Evolutionary conservation across 2,329 filamentous ascomycete genomes (phyloP).

Genomic region (Phyllosticta citrichinensis): DNA sequence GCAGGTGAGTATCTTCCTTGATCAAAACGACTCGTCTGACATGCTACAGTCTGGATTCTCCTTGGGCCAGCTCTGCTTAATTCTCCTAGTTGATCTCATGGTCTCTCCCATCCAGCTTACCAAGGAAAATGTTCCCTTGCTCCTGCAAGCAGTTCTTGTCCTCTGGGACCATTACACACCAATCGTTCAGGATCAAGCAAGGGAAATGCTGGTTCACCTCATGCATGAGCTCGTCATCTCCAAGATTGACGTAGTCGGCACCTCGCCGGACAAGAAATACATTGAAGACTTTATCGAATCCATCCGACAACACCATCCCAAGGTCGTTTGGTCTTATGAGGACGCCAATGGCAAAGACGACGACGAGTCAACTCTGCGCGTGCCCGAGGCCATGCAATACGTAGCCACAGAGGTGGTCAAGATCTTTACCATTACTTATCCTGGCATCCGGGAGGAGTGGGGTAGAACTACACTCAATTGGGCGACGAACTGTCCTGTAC

Average conservation of each 20-base stretch:
- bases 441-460: conserved; percentile 84
- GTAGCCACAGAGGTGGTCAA: conserved; percentile 73
- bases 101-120: conserved; percentile 78
- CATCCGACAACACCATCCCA: conserved; percentile 72
- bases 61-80: conserved; percentile 82
- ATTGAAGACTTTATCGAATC: conserved; percentile 84
- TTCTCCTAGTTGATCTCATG: conserved; percentile 90
- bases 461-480: conserved; percentile 81
- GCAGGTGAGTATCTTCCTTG: conserved; percentile 41
- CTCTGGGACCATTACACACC: conserved; percentile 97
- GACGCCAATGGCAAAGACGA: conserved; percentile 70
- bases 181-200: conserved; percentile 89
- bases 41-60: conserved; percentile 61
- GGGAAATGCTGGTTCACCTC: conserved; percentile 95
- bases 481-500: conserved; percentile 93
- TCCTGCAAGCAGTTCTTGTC: conserved; percentile 85
- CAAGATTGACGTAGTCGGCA: conserved; percentile 54
- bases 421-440: conserved; percentile 76
- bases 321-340: conserved; percentile 89
- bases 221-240: conserved; percentile 91
- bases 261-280: conserved; percentile 56
- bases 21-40: neutral
- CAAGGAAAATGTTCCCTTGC: conserved; percentile 68
- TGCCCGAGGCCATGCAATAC: conserved; percentile 78
- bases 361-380: conserved; percentile 65